Evolutionary conservation across 2,329 filamentous ascomycete genomes (phyloP).

Genomic region (Chrysosphaeria jannelii): DNA sequence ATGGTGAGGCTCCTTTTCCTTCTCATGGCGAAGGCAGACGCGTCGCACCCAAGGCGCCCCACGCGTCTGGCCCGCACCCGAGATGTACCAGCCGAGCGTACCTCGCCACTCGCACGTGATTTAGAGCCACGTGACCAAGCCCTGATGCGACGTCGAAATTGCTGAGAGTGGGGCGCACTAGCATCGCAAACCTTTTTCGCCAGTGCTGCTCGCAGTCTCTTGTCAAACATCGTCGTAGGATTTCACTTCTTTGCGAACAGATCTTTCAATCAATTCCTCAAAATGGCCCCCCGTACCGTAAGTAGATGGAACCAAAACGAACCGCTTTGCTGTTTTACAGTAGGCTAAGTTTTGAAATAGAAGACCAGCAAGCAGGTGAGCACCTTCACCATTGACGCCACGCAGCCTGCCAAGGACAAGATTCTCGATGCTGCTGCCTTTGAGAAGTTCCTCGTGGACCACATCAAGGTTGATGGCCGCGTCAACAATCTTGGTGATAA

Average conservation of each 20-base stretch:
- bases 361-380: constrained; percentile 50
- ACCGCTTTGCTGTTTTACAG: constrained; percentile 96
- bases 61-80: too few species aligned
- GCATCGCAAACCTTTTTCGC: too few species aligned
- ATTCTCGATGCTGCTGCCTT: constrained; percentile 98
- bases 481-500: constrained; percentile 92
- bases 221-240: constrained; percentile 31
- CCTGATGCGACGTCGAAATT: too few species aligned
- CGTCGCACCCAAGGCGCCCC: too few species aligned
- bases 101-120: too few species aligned
- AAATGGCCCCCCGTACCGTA: constrained; percentile 76
- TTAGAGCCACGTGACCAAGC: too few species aligned
- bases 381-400: constrained; percentile 99
- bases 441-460: constrained; percentile 99
- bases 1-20: too few species aligned
- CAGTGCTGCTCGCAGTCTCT: too few species aligned
- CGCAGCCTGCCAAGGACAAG: constrained; percentile 94
- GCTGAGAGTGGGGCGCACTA: too few species aligned
- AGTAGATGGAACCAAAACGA: constrained; percentile 19
- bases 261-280: constrained; percentile 8
- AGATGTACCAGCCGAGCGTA: too few species aligned
- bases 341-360: constrained; percentile 60
- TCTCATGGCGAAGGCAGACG: too few species aligned
- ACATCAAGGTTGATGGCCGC: constrained; percentile 98
- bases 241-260: constrained; percentile 33